Percentiles rank a stretch among this genome's conserved stretches.
Evolutionary conservation across 495 filamentous ascomycete species (phyloP).

Genomic region (Penicillium tannophilum): DNA sequence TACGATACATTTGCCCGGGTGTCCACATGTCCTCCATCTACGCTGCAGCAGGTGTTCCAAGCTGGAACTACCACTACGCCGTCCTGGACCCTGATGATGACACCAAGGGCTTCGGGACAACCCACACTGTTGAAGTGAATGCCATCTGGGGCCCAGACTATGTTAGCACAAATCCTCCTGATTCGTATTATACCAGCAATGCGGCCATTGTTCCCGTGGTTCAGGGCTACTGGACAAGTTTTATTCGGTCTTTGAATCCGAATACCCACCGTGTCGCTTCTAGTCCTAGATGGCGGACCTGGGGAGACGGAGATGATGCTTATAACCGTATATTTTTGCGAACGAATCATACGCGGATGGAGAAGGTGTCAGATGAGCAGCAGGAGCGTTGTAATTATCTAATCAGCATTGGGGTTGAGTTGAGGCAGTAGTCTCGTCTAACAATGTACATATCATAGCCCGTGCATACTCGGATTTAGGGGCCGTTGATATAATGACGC

Average conservation of each 20-base stretch:
- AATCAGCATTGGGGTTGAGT: constrained; percentile 48
- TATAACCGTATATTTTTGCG: constrained; percentile 54
- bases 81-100: constrained; percentile 55
- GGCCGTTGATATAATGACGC: neutral
- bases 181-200: constrained; percentile 57
- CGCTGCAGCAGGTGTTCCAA: constrained; percentile 36
- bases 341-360: constrained; percentile 61
- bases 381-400: constrained; percentile 56
- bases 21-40: constrained; percentile 56
- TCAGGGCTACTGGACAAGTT: constrained; percentile 70
- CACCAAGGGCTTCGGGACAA: constrained; percentile 57
- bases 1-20: constrained; percentile 73
- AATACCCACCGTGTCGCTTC: constrained; percentile 51
- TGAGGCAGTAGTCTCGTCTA: constrained; percentile 45
- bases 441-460: neutral
- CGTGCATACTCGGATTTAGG: neutral
- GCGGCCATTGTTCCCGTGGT: constrained; percentile 56
- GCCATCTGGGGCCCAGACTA: constrained; percentile 62
- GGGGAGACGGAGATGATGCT: constrained; percentile 31
- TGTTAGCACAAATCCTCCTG: constrained; percentile 43
- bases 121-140: constrained; percentile 62
- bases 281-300: constrained; percentile 53
- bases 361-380: constrained; percentile 51
- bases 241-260: constrained; percentile 65
- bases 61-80: constrained; percentile 69